A percentile compares a stretch with the other conserved stretches of the same genome.
Conservation (phyloP, 768 basidiomycete genomes). For the Cystofilobasidium bisporidii region DNA sequence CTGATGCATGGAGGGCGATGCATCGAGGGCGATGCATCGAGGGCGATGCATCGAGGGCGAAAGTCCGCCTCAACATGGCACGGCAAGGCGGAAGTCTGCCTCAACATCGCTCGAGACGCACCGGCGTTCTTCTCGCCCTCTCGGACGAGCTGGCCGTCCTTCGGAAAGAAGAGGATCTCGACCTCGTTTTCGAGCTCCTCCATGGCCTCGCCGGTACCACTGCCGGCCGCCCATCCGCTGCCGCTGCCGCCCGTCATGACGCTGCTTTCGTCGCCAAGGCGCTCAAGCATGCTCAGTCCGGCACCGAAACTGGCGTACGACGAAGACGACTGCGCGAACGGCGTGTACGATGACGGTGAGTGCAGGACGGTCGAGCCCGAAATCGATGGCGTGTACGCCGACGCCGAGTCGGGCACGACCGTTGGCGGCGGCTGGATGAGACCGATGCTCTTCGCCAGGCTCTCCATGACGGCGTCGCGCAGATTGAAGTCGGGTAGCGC, state of each 20-base stretch:
- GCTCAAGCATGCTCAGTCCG: constrained; percentile 35
- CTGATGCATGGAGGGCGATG: too few relatives aligned
- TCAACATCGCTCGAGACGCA: constrained; percentile 30
- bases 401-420: constrained; percentile 27
- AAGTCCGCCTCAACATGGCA: too few relatives aligned
- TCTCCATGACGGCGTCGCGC: constrained; percentile 93
- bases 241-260: constrained; percentile 53
- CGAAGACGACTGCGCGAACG: constrained; percentile 22
- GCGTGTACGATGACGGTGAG: constrained; percentile 29
- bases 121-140: constrained; percentile 86
- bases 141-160: constrained; percentile 72
- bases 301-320: constrained; percentile 37
- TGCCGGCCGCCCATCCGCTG: constrained; percentile 35
- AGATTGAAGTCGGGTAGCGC: constrained; percentile 63
- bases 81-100: background rate
- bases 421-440: constrained; percentile 71
- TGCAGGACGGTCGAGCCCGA: constrained; percentile 12
- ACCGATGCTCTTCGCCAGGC: constrained; percentile 94
- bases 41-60: too few relatives aligned
- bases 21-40: too few relatives aligned
- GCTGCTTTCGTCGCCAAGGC: constrained; percentile 36
- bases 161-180: constrained; percentile 85
- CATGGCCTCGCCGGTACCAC: constrained; percentile 46
- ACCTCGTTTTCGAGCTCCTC: constrained; percentile 90
- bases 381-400: background rate